Evolutionary conservation across 2,329 filamentous ascomycete genomes (phyloP).

Genomic region (Botryotinia calthae): DNA sequence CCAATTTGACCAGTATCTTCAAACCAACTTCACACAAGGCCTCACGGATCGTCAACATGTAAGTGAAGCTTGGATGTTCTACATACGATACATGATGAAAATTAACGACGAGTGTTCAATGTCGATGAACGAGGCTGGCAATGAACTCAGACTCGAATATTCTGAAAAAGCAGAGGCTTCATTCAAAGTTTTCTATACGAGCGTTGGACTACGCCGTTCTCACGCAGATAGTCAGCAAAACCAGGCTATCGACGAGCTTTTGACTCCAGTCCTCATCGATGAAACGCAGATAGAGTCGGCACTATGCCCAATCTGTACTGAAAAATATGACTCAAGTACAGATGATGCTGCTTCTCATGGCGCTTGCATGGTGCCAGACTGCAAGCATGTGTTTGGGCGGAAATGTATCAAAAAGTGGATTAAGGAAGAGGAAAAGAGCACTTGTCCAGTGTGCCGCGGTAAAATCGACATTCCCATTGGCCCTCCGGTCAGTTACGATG

Average conservation of each 20-base stretch:
- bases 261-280: neutral
- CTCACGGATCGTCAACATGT: too few relatives aligned
- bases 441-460: neutral
- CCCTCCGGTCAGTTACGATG: neutral
- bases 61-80: neutral
- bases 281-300: too few relatives aligned
- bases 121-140: too few relatives aligned
- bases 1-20: neutral
- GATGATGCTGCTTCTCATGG: neutral
- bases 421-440: neutral
- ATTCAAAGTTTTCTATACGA: too few relatives aligned
- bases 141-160: too few relatives aligned
- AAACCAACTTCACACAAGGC: rapidly evolving
- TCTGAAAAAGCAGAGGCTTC: too few relatives aligned
- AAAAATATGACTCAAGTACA: neutral
- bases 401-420: neutral
- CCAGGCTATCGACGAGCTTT: neutral
- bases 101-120: too few relatives aligned
- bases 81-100: too few relatives aligned
- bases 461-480: neutral
- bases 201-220: too few relatives aligned
- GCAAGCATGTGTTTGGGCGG: neutral
- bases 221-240: neutral
- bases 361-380: neutral
- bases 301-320: neutral